Evolutionary conservation across 139 green algal genomes (phyloP), one percentile per base, ranked within the genome.

Genomic region (Ostreobium quekettii): DNA sequence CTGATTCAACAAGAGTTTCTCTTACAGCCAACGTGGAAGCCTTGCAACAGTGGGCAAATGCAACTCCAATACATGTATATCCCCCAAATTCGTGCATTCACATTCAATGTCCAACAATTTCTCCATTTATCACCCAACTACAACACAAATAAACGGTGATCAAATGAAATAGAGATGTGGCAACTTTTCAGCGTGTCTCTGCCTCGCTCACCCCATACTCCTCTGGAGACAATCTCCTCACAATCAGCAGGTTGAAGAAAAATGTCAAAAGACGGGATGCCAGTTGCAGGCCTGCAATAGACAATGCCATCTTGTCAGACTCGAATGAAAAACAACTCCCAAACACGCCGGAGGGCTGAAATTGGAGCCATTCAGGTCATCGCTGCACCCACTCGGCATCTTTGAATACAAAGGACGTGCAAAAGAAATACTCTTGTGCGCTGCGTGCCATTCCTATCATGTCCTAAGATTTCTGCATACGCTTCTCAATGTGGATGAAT

Each of bases 141-240:
- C 2, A 2, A 7, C 28, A 4, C 28, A n/a, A 60, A 47, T 8
- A 30, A 61, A 36, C 2, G 4, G n/a, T 57, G 49, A 2, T 15
- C n/a, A 4, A 38, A 6, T 28, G 11, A 7, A 36, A 47, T 22
- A 19, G 39, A 42, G 42, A 36, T 30, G 29, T 29, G 30, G 19
- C 15, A 1, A 39, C 35, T 5, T 30, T 22, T 15, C 24, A 1
- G 6, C 8, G 29, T 1, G 33, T 4, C 2, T 11, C 30, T 19
- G 26, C 30, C n/a, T n/a, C n/a, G n/a, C 85, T 49, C 58, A 95
- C 84, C 77, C 90, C 90, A 71, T 95, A 95, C 0, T 80, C 80
- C 31, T 88, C 87, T 2, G 87, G 84, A 19, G 80, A 74, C 2
- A 97, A 79, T 2, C 83, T 77, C 1, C 89, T 68, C 0, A 82